Evolutionary conservation across 306 rosid species (phyloP), one percentile per base, ranked within the genome.

Genomic region (Sechiopsis laciniata): DNA sequence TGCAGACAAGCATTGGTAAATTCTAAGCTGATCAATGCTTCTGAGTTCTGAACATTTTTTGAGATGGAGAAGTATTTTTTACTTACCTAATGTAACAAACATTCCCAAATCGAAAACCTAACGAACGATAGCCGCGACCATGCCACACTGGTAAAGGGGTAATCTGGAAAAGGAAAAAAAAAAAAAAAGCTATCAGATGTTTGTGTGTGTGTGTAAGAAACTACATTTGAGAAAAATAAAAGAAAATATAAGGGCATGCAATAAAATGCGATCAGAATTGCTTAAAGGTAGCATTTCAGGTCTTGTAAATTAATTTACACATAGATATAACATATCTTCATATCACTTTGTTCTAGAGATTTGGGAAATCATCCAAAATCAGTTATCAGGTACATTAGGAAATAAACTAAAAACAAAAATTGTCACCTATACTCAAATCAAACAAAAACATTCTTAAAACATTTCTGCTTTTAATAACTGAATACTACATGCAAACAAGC

Each of bases 141-240:
- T 94, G 98, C 97, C 98, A 94, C 50, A 94, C 97, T 58, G 98
- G 98, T 81, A 94, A 77, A 9, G 98, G 97, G 52, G 87, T 87
- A 76, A 94, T 40, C 98, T 94, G 88, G 79, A 80, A 73, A 59
- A 1, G 55, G n/a, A 26, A 55, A 71, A 61, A 32, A 32, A 26
- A 55, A 71, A 61, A 32, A 32, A 32, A 32, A 32, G 37, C 37
- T 32, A 32, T 32, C 37, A 32, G 37, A 32, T 32, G 37, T 32
- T 32, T 32, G 37, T 32, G 37, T 3, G 37, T 26, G 32, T 32
- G 37, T 32, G 37, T 32, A 32, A 32, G 37, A 32, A 32, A 32
- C 37, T 32, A 32, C 37, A 32, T 32, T 32, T 32, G 37, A 32
- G 37, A 32, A 32, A 32, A 32, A 32, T 32, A 5, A 32, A 32